phyloP scores from a whole-genome alignment of 1,284 basidiomycete genomes.

The Ustilago tritici region DNA sequence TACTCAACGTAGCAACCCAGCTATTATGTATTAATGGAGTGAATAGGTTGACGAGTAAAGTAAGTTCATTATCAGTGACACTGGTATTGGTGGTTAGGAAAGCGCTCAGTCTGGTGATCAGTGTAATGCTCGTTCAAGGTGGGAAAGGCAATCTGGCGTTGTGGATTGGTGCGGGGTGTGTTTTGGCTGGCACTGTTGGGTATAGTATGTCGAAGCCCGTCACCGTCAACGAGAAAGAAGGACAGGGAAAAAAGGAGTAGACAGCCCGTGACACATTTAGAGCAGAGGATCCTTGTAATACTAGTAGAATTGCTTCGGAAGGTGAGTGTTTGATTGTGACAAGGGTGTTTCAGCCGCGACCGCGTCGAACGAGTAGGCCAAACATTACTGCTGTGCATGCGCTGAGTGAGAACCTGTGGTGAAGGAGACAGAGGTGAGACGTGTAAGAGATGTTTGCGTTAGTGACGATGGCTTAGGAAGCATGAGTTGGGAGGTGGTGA shows the following conservation, averaged over 20 bases:
- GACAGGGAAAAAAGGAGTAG: background rate
- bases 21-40: conserved; percentile 90
- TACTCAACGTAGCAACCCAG: conserved; percentile 83
- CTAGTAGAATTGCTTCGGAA: background rate
- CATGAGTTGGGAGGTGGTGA: conserved; percentile 11
- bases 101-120: conserved; percentile 83
- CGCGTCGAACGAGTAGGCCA: conserved; percentile 45
- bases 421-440: background rate
- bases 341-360: conserved; percentile 24
- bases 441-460: background rate
- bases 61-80: conserved; percentile 85
- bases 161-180: conserved; percentile 71
- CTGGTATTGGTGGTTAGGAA: conserved; percentile 90
- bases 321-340: no score
- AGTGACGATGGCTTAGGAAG: background rate
- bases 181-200: conserved; percentile 79
- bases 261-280: background rate
- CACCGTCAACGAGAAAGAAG: background rate
- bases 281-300: background rate
- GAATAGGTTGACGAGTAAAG: conserved; percentile 80
- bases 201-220: conserved; percentile 71
- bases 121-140: conserved; percentile 74
- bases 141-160: conserved; percentile 59
- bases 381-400: conserved; percentile 63
- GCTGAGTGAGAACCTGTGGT: conserved; percentile 56